phyloP scores from a whole-genome alignment of 169 alveolate species.

The Plasmodium fragile region DNA sequence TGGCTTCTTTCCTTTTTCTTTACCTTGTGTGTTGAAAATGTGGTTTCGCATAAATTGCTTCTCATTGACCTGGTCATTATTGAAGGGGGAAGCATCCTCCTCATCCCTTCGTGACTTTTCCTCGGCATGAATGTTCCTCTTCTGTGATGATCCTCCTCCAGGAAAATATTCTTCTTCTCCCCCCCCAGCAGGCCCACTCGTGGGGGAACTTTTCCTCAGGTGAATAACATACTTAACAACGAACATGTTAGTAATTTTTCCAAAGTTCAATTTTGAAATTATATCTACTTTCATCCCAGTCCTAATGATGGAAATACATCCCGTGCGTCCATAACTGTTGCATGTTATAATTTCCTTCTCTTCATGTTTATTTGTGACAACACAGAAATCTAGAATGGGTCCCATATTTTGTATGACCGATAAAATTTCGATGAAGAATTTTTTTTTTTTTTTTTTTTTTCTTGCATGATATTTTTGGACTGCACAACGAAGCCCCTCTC shows the following conservation, averaged over 20 bases:
- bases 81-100: not conserved
- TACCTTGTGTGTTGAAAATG: not conserved
- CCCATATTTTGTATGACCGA: slow-evolving; percentile 72
- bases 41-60: not conserved
- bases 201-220: slow-evolving; percentile 11
- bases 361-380: slow-evolving; percentile 25
- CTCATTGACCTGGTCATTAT: not conserved
- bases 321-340: slow-evolving; percentile 71
- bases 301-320: slow-evolving; percentile 69
- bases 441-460: slow-evolving; percentile 11
- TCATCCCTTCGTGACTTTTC: not conserved
- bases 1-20: slow-evolving; percentile 2
- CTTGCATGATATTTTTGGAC: not conserved
- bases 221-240: slow-evolving; percentile 62
- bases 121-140: not conserved
- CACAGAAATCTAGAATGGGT: slow-evolving; percentile 71
- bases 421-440: slow-evolving; percentile 61
- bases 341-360: slow-evolving; percentile 68
- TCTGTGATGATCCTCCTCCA: not conserved
- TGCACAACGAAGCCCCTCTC: not conserved
- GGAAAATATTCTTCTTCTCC: not conserved
- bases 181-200: not conserved
- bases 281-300: slow-evolving; percentile 60
- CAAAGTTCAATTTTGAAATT: slow-evolving; percentile 20
- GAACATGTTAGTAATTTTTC: slow-evolving; percentile 37